phyloP scores from a whole-genome alignment of 148 eudicot genomes.

The Vaccinium macrocarpon region DNA sequence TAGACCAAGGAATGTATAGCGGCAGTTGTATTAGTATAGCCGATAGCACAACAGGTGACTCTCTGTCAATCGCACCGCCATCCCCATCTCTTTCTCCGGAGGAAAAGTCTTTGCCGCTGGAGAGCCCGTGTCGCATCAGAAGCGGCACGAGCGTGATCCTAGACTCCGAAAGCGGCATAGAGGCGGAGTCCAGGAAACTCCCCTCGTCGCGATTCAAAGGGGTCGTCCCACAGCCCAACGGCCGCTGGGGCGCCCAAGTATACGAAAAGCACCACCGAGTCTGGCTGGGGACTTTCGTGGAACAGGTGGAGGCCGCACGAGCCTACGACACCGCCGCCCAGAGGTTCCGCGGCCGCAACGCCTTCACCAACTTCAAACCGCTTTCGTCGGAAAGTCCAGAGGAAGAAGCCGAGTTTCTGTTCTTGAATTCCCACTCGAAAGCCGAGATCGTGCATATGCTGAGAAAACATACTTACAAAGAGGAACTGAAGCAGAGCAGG shows the following conservation, averaged over 20 bases:
- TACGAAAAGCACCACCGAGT: constrained; percentile 94
- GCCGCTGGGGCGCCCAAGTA: constrained; percentile 94
- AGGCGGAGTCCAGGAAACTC: constrained; percentile 72
- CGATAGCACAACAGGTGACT: constrained; percentile 62
- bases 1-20: constrained; percentile 42
- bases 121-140: constrained; percentile 47
- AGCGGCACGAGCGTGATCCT: constrained; percentile 56
- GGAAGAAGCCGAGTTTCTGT: constrained; percentile 30
- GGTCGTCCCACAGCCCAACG: constrained; percentile 93
- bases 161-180: constrained; percentile 48
- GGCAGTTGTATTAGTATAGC: constrained; percentile 35
- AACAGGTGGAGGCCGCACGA: constrained; percentile 72
- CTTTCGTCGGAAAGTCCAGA: constrained; percentile 23
- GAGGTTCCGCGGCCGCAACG: constrained; percentile 89
- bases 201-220: constrained; percentile 87
- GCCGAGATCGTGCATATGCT: constrained; percentile 81
- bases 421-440: constrained; percentile 56
- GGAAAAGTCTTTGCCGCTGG: constrained; percentile 16
- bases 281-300: constrained; percentile 93
- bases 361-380: constrained; percentile 72
- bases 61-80: constrained; percentile 27
- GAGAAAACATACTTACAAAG: constrained; percentile 65
- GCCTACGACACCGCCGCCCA: constrained; percentile 87
- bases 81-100: constrained; percentile 15
- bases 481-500: constrained; percentile 65